Conservation (phyloP, 306 rosid species). For the Vachellia collinsii region DNA sequence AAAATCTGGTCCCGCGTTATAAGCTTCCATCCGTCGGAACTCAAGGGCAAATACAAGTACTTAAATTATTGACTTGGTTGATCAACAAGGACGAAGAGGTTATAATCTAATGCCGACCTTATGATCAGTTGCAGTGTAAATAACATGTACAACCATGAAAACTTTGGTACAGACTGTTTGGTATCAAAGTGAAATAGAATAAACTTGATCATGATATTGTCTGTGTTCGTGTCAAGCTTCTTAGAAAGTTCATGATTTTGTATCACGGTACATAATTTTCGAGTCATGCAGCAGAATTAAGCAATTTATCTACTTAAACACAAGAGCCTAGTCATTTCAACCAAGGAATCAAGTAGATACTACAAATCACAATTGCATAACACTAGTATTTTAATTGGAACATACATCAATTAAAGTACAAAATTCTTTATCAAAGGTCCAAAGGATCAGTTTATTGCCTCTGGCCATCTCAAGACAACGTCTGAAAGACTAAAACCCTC, state of each 20-base stretch:
- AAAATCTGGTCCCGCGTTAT: conserved; percentile 43
- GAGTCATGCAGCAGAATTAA: neutral
- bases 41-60: conserved; percentile 23
- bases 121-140: neutral
- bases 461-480: neutral
- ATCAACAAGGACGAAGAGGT: neutral
- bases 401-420: neutral
- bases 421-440: neutral
- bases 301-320: neutral
- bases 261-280: neutral
- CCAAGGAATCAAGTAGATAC: neutral
- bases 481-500: neutral
- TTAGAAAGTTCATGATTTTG: neutral
- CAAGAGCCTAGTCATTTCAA: neutral
- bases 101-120: conserved; percentile 22
- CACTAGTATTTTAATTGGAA: neutral
- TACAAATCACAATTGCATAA: neutral
- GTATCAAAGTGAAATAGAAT: neutral
- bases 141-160: neutral
- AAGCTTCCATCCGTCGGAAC: conserved; percentile 44
- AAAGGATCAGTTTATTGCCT: neutral
- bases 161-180: neutral
- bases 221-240: neutral
- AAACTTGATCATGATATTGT: neutral
- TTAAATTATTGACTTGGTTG: neutral